These are phyloP conservation scores for Mrakiaceae sp. DNA, from an alignment of 1,284 basidiomycete species.

Conservation along the genomic window DNA sequence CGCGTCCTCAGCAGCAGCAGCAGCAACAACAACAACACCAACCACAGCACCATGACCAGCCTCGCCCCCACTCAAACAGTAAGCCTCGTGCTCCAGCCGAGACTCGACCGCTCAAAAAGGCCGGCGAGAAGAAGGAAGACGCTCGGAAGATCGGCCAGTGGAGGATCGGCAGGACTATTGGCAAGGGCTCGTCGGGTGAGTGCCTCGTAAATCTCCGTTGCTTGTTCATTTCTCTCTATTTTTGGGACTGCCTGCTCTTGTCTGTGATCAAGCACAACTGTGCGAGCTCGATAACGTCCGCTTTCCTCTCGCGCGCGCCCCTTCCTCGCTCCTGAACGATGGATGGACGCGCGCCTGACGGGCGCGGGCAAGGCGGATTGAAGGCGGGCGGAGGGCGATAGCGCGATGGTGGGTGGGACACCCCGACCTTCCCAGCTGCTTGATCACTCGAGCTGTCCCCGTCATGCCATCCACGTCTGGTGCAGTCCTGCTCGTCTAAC, in stretches of 20 bases:
- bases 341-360: neutral
- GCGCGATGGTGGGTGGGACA: neutral
- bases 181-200: slow-evolving; percentile 78
- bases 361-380: neutral
- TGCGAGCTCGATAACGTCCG: neutral
- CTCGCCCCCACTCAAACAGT: too few relatives aligned
- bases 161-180: slow-evolving; percentile 87
- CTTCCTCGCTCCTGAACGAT: neutral
- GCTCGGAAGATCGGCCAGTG: slow-evolving; percentile 65
- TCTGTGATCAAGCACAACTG: neutral
- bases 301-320: neutral
- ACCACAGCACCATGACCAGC: neutral
- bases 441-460: too few relatives aligned
- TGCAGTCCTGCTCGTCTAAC: neutral
- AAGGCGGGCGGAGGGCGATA: neutral
- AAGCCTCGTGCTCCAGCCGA: neutral
- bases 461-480: neutral
- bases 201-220: slow-evolving; percentile 11
- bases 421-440: too few relatives aligned
- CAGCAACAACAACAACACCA: neutral
- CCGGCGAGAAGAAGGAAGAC: slow-evolving; percentile 27
- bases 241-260: neutral
- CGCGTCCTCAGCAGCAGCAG: too few relatives aligned
- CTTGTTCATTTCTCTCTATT: neutral
- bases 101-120: slow-evolving; percentile 4